A percentile compares a stretch with the other conserved stretches of the same genome.
These are phyloP conservation scores for Neurospora cerealis DNA, from an alignment of 495 filamentous ascomycete genomes.

Conservation along the genomic window DNA sequence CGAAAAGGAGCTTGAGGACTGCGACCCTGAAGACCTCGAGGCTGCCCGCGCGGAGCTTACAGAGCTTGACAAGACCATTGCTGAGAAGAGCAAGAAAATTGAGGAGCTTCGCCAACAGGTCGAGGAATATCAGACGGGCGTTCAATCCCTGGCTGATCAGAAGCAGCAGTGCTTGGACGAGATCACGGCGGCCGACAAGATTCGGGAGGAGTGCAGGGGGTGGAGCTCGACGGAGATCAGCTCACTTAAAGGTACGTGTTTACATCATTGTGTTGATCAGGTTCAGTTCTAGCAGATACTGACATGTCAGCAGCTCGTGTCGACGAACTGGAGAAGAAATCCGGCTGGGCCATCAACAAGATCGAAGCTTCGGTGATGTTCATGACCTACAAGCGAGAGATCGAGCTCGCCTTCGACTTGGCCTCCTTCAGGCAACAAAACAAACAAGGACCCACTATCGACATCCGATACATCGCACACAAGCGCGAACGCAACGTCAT, in stretches of 20 bases:
- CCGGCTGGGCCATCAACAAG: conserved; percentile 73
- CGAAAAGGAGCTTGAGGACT: conserved; percentile 66
- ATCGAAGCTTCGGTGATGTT: conserved; percentile 51
- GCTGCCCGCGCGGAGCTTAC: conserved; percentile 54
- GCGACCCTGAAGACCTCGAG: conserved; percentile 68
- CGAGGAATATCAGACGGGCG: conserved; percentile 48
- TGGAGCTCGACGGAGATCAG: conserved; percentile 76
- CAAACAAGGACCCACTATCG: conserved; percentile 26
- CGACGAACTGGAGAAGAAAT: conserved; percentile 52
- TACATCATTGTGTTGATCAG: background rate
- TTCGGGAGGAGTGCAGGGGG: conserved; percentile 78
- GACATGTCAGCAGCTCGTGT: conserved; percentile 45
- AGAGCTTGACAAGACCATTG: conserved; percentile 55
- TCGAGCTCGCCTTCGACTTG: conserved; percentile 69
- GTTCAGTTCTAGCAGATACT: background rate
- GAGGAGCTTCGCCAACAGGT: conserved; percentile 53
- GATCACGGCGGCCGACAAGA: conserved; percentile 73
- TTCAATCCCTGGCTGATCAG: conserved; percentile 48
- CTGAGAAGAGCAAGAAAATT: conserved; percentile 54
- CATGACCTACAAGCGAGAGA: conserved; percentile 67
- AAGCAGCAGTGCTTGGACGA: conserved; percentile 61
- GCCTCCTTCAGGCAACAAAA: conserved; percentile 40
- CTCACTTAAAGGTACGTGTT: conserved; percentile 54
- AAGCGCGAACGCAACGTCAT: conserved; percentile 38
- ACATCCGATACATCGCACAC: conserved; percentile 45